Evolutionary conservation across 306 rosid species (phyloP).

Genomic region (Adenanthera pavonina): DNA sequence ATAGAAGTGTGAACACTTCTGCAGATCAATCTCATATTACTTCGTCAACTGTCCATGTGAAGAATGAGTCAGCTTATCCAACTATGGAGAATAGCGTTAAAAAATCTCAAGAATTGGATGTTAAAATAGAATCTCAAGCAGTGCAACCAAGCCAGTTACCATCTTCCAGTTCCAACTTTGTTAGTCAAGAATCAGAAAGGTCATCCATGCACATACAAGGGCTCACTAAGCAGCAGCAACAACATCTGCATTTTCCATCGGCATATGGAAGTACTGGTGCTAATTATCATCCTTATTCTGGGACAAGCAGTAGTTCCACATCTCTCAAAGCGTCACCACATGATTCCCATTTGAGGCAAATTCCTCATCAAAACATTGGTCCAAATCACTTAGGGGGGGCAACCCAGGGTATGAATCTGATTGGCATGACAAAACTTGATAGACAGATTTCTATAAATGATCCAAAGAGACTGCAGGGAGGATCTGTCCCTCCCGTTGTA

Average conservation of each 20-base stretch:
- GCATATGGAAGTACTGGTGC: slow-evolving; percentile 66
- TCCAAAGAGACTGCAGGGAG: slow-evolving; percentile 73
- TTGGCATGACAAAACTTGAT: slow-evolving; percentile 61
- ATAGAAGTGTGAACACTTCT: slow-evolving; percentile 65
- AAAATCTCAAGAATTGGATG: slow-evolving; percentile 59
- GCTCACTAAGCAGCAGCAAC: slow-evolving; percentile 72
- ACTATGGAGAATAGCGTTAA: slow-evolving; percentile 55
- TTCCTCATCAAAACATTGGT: slow-evolving; percentile 66
- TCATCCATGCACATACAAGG: slow-evolving; percentile 66
- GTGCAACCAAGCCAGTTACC: slow-evolving; percentile 57
- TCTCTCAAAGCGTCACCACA: slow-evolving; percentile 67
- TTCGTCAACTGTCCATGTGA: slow-evolving; percentile 56
- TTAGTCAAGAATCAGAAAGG: slow-evolving; percentile 71
- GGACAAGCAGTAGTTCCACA: slow-evolving; percentile 61
- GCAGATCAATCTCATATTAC: slow-evolving; percentile 61
- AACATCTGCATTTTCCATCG: slow-evolving; percentile 69
- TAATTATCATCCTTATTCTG: slow-evolving; percentile 69
- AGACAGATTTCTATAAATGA: slow-evolving; percentile 60
- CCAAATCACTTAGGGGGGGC: slow-evolving; percentile 64
- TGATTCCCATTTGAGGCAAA: slow-evolving; percentile 75
- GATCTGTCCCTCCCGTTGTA: slow-evolving; percentile 57
- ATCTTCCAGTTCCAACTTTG: slow-evolving; percentile 55
- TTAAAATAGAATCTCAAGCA: slow-evolving; percentile 57
- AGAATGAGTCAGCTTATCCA: slow-evolving; percentile 10
- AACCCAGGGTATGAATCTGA: slow-evolving; percentile 51